Evolutionary conservation across 2,329 filamentous ascomycete genomes (phyloP), one percentile per base, ranked within the genome.

Genomic region (Sporothrix euskadiensis): DNA sequence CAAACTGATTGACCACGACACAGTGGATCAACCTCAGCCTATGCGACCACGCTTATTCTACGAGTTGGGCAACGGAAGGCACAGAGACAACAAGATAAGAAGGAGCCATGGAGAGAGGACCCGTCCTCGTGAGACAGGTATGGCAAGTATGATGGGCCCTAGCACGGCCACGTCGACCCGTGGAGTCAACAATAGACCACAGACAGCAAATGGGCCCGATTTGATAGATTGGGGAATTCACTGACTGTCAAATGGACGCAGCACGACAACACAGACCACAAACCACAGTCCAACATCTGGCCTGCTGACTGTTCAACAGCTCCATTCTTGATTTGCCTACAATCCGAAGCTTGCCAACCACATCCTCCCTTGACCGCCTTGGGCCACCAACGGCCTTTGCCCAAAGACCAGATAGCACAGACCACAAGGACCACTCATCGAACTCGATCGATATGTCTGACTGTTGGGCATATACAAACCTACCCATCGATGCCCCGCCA

Each of bases 161-260:
- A 66, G 10, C 35, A 4, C 41, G n/a, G 61, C 61, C 61, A 66
- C 61, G 61, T 66, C 61, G 39, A 66, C 61, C 16, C 57, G 22
- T 26, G 6, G 61, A 41, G 61, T 47, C 61, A 65, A 65, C 61
- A 65, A 44, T 44, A 4, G 39, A 65, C 9, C 35, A 16, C 32
- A 61, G 57, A 8, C 57, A 61, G 30, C 57, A 35, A 61, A 61
- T 61, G 14, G 4, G 14, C 44, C 44, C 44, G 19, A 49, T 1
- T 14, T 19, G 32, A 30, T 6, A 61, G 56, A 61, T 19, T n/a
- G 30, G 19, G 1, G 14, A 6, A 56, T 7, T 56, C 8, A 1
- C n/a, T 19, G n/a, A 65, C 22, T 19, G 61, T 47, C 61, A 65
- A 44, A 44, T 30, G 39, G 12, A 16, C 12, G 4, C 30, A 30